phyloP scores from a whole-genome alignment of 495 filamentous ascomycete species.

The Symbiotaphrina buchneri region DNA sequence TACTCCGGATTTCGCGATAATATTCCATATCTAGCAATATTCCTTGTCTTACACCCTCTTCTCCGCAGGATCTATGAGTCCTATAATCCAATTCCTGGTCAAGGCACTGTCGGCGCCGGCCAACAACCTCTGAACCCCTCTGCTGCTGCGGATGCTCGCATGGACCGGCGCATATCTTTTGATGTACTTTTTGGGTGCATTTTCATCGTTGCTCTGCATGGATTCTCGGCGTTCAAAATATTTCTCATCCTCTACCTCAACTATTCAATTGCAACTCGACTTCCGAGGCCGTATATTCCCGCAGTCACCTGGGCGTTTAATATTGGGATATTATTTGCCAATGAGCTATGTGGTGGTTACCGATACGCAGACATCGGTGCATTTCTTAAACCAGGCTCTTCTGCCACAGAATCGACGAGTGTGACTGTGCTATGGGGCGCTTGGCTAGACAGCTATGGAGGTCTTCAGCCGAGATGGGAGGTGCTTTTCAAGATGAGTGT shows the following conservation, averaged over 20 bases:
- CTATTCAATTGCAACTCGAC: constrained; percentile 44
- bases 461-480: constrained; percentile 75
- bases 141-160: constrained; percentile 33
- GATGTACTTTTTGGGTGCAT: constrained; percentile 65
- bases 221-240: constrained; percentile 66
- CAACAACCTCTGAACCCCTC: constrained; percentile 10
- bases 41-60: constrained; percentile 57
- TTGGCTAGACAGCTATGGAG: constrained; percentile 54
- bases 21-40: constrained; percentile 49
- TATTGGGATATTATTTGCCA: constrained; percentile 64
- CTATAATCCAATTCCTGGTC: background rate
- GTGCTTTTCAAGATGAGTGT: constrained; percentile 95
- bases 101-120: background rate
- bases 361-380: constrained; percentile 35
- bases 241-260: constrained; percentile 60
- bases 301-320: constrained; percentile 87
- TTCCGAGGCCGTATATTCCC: constrained; percentile 47
- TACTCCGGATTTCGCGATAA: constrained; percentile 76
- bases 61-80: constrained; percentile 47
- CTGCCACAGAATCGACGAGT: constrained; percentile 10
- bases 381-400: constrained; percentile 19
- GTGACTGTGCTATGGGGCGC: constrained; percentile 27
- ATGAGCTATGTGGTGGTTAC: constrained; percentile 69
- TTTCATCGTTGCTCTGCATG: constrained; percentile 63
- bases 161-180: constrained; percentile 60